A percentile compares a stretch with the other conserved stretches of the same genome.
phyloP scores from a whole-genome alignment of 2,329 filamentous ascomycete genomes.

The Colletotrichum trifolii region DNA sequence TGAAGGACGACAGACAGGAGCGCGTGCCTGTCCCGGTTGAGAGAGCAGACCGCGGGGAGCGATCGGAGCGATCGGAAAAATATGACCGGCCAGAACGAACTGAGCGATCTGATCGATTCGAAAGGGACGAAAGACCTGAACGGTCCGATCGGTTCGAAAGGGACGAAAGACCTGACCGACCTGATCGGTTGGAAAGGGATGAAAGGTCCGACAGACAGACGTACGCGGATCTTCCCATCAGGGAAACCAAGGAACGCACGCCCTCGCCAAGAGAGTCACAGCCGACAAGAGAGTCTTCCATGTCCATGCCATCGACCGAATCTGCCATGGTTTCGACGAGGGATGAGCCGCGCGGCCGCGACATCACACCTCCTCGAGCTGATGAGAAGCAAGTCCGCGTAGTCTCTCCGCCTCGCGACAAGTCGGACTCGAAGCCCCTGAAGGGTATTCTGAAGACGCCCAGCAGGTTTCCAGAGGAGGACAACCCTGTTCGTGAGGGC shows the following conservation, averaged over 20 bases:
- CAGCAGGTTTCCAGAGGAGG: conserved; percentile 88
- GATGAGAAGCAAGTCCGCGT: conserved; percentile 69
- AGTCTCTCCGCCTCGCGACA: conserved; percentile 75
- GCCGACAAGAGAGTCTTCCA: conserved; percentile 28
- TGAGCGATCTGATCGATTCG: conserved; percentile 11
- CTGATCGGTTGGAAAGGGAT: conserved; percentile 15
- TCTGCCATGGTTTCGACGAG: conserved; percentile 33
- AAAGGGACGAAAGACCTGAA: conserved; percentile 15
- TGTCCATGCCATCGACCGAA: conserved; percentile 27
- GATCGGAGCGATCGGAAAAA: conserved; percentile 19
- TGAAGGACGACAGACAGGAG: conserved; percentile 43
- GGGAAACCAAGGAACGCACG: conserved; percentile 25
- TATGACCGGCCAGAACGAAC: conserved; percentile 17
- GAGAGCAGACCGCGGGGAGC: conserved; percentile 26
- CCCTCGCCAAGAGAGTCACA: conserved; percentile 32
- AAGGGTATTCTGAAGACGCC: conserved; percentile 90
- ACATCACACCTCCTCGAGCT: conserved; percentile 45
- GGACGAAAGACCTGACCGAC: conserved; percentile 10
- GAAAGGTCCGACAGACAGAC: conserved; percentile 27
- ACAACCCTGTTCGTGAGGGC: conserved; percentile 84
- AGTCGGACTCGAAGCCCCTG: conserved; percentile 74
- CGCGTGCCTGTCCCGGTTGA: conserved; percentile 28
- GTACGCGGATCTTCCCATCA: conserved; percentile 29
- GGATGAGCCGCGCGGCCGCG: conserved; percentile 55
- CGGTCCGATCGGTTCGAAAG: conserved; percentile 9